Evolutionary conservation across 2,329 filamentous ascomycete species (phyloP).

Genomic region (Parastagonospora nodorum): DNA sequence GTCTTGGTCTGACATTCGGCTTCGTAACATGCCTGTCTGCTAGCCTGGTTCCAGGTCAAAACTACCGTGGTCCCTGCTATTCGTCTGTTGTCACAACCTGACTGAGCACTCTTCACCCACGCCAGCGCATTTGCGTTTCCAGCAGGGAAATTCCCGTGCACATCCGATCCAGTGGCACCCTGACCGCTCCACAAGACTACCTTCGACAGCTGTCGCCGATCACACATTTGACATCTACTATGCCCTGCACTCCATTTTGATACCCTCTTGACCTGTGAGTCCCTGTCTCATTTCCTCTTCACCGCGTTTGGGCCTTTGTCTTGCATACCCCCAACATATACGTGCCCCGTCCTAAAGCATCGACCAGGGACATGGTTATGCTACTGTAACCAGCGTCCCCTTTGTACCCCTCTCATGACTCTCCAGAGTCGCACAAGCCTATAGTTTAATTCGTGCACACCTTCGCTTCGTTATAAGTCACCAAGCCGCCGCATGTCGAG

Average conservation of each 20-base stretch:
- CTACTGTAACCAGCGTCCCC: slow-evolving; percentile 36
- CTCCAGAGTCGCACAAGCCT: slow-evolving; percentile 35
- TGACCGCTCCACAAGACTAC: slow-evolving; percentile 36
- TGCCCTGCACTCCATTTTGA: slow-evolving; percentile 27
- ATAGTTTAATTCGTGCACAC: slow-evolving; percentile 17
- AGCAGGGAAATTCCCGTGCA: slow-evolving; percentile 39
- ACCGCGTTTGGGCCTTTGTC: slow-evolving; percentile 37
- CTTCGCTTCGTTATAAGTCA: slow-evolving; percentile 26
- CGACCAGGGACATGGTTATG: slow-evolving; percentile 35
- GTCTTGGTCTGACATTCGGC: slow-evolving; percentile 11
- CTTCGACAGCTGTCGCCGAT: slow-evolving; percentile 30
- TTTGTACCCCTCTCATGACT: slow-evolving; percentile 43
- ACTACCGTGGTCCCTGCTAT: slow-evolving; percentile 35
- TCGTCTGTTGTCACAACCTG: slow-evolving; percentile 25
- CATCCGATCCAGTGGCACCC: slow-evolving; percentile 34
- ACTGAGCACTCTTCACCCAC: slow-evolving; percentile 23
- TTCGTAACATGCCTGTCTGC: slow-evolving; percentile 22
- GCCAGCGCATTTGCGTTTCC: slow-evolving; percentile 31
- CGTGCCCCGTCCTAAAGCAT: slow-evolving; percentile 39
- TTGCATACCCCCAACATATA: slow-evolving; percentile 25
- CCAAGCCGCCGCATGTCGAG: slow-evolving; percentile 19
- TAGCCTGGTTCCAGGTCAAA: slow-evolving; percentile 29
- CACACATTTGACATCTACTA: slow-evolving; percentile 29
- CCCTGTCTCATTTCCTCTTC: slow-evolving; percentile 43
- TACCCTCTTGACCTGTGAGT: slow-evolving; percentile 35